phyloP scores from a whole-genome alignment of 805 yeast species.

The Metschnikowia dekortorum region DNA sequence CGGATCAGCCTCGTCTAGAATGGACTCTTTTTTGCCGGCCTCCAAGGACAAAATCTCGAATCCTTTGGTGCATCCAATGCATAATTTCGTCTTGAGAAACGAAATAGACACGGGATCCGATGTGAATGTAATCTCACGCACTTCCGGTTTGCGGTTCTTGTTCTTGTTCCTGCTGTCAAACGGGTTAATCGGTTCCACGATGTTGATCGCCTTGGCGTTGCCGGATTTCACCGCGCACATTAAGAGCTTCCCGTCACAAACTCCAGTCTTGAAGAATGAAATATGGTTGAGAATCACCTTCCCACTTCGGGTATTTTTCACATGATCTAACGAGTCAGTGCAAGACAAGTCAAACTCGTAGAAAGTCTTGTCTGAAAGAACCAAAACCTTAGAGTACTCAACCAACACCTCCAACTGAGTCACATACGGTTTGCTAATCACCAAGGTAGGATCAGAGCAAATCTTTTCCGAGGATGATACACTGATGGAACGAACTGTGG shows the following conservation, averaged over 20 bases:
- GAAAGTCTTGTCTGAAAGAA: constrained; percentile 76
- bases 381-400: constrained; percentile 78
- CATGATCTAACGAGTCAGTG: constrained; percentile 45
- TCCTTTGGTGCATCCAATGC: constrained; percentile 95
- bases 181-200: constrained; percentile 87
- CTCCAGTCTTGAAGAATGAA: constrained; percentile 86
- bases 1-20: constrained; percentile 97
- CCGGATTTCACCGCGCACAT: constrained; percentile 86
- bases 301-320: constrained; percentile 56
- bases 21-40: constrained; percentile 79
- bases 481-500: constrained; percentile 59
- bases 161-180: constrained; percentile 57
- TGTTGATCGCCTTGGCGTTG: constrained; percentile 74
- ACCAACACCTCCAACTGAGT: constrained; percentile 89
- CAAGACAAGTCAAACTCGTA: constrained; percentile 66
- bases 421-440: constrained; percentile 70
- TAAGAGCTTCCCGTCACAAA: constrained; percentile 81
- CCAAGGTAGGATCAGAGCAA: constrained; percentile 69
- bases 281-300: constrained; percentile 85
- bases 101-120: constrained; percentile 92
- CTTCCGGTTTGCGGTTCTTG: constrained; percentile 57
- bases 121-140: constrained; percentile 71
- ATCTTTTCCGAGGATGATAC: constrained; percentile 45
- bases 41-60: constrained; percentile 90
- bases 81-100: constrained; percentile 79